Percentiles rank a stretch among this genome's conserved stretches.
These are phyloP conservation scores for Lathyrus aphaca DNA, from an alignment of 306 rosid genomes.

Conservation along the genomic window DNA sequence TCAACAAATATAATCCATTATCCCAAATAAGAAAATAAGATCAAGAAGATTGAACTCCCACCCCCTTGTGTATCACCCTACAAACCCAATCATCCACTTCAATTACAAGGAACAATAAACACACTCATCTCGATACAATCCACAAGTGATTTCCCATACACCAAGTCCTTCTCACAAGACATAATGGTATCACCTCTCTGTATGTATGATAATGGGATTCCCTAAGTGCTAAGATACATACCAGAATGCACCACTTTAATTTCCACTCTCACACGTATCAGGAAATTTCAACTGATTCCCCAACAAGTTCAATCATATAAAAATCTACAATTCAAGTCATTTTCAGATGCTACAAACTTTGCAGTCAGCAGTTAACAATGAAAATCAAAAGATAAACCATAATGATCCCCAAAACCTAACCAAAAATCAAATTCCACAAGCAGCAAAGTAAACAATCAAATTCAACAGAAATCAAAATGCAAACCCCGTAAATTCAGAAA, in stretches of 20 bases:
- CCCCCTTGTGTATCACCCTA: background rate
- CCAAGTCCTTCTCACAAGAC: background rate
- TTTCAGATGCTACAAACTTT: conserved; percentile 24
- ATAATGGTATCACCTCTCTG: background rate
- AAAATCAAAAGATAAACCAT: background rate
- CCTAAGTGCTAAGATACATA: too few relatives aligned
- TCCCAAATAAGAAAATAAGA: background rate
- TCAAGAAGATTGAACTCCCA: background rate
- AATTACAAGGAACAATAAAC: background rate
- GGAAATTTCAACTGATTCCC: background rate
- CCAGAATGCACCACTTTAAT: too few relatives aligned
- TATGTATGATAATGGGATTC: too few relatives aligned
- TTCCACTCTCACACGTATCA: background rate
- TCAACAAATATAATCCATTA: background rate
- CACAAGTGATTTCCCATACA: background rate
- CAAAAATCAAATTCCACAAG: background rate
- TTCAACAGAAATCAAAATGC: background rate
- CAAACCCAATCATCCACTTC: background rate
- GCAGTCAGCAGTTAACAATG: conserved; percentile 1
- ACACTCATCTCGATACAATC: background rate
- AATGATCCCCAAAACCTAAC: conserved; percentile 13
- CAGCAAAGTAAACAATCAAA: background rate
- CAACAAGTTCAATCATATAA: background rate
- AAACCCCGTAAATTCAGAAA: conserved; percentile 15
- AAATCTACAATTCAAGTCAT: conserved; percentile 23